Evolutionary conservation across 2,329 filamentous ascomycete species (phyloP), one percentile per base, ranked within the genome.

Genomic region (Torrubiella hemipterigena): DNA sequence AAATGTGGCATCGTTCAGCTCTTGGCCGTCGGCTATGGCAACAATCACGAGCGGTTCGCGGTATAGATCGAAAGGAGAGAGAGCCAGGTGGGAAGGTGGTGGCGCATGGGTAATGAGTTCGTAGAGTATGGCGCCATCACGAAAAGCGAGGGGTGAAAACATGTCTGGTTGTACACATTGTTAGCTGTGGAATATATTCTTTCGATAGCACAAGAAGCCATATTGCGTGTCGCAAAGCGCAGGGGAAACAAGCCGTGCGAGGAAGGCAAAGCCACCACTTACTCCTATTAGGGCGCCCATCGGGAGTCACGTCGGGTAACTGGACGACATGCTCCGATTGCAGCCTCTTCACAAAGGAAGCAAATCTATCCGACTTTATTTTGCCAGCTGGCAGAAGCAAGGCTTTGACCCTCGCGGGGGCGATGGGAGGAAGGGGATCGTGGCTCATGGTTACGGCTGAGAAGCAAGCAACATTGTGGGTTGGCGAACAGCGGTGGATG

Each of bases 61-160:
- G 53, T 84, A 93, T 26, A 89, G 65, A 52, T 98, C 91, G 61
- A 95, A 95, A 1, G 91, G 87, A 22, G 81, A 81, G 24, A 93
- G 61, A 14, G 83, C 71, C 26, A 84, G 64, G 50, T 93, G 84
- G 19, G 83, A 84, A 19, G 77, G 69, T n/a, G 82, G 77, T 16
- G 85, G 81, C 33, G 81, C 65, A 47, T 85, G 79, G 38, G 82
- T 85, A 35, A 81, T 77, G 39, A 95, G 70, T 52, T 94, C 81
- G 66, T 91, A 95, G 46, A 95, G 69, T 38, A 96, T 80, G 47
- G 78, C 77, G 38, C 89, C 89, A 43, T 77, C 73, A 9, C 85
- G 86, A 54, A 91, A 94, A 11, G 81, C 83, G 47, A 91, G 63
- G 24, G 89, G 89, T 36, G 85, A 93, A 58, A 96, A 95, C 77